These are phyloP conservation scores for Leccinum variabile DNA, from an alignment of 1,284 basidiomycete genomes.

Conservation along the genomic window DNA sequence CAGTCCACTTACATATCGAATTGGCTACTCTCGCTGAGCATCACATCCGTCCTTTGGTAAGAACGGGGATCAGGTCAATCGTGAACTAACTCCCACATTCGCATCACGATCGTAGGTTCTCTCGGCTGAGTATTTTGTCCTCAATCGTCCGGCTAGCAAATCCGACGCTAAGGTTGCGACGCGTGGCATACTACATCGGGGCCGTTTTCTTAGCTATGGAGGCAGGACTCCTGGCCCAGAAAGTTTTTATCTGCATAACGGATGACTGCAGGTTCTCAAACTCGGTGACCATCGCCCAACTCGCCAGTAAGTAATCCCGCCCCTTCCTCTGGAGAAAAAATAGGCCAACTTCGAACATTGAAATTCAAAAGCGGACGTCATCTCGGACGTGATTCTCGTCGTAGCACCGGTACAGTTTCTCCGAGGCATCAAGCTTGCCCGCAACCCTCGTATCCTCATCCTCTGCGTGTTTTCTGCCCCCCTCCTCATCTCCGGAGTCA, in stretches of 20 bases:
- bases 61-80: not conserved
- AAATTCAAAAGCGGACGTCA: constrained; percentile 18
- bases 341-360: not conserved
- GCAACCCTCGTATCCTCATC: constrained; percentile 22
- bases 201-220: constrained; percentile 19
- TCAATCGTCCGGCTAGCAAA: constrained; percentile 26
- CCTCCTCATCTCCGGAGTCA: constrained; percentile 26
- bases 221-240: constrained; percentile 22
- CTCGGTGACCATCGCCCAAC: constrained; percentile 21
- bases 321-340: not conserved
- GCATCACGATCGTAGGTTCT: constrained; percentile 16
- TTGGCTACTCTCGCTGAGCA: constrained; percentile 22
- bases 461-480: constrained; percentile 26
- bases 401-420: constrained; percentile 19
- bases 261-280: constrained; percentile 3
- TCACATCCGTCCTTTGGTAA: constrained; percentile 27
- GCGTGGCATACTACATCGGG: constrained; percentile 21
- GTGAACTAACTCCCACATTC: not conserved
- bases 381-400: constrained; percentile 26
- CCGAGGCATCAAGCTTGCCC: constrained; percentile 14
- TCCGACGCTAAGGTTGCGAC: constrained; percentile 13
- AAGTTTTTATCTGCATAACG: constrained; percentile 17
- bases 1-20: not conserved
- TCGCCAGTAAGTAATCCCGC: constrained; percentile 21
- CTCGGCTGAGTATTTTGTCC: constrained; percentile 30